Base-by-base conservation (phyloP, 2,329 filamentous ascomycete species). In the Botrytis deweyae region DNA sequence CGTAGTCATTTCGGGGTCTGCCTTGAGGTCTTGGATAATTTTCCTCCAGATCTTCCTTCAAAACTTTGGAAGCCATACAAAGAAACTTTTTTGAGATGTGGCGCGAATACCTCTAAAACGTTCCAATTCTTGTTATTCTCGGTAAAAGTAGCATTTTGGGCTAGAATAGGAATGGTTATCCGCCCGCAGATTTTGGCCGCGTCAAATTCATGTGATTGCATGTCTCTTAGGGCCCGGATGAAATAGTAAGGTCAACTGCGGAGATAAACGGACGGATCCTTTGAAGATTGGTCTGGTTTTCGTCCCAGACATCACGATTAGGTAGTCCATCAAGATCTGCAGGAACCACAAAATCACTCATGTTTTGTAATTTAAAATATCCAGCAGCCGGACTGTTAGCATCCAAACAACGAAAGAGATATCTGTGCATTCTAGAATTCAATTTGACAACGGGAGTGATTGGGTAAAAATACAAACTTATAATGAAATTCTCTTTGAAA, bases 261-360 rank as follows among this genome's bases (percentile, higher is more conserved):
- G 46, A n/a, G 14, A 67, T 1, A 18, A 55, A 55, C 4, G 2
- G 3, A 4, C 33, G 33, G 29, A 38, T 14, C 20, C 1, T 14
- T 6, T 8, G 22, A 42, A 36, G 18, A 22, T 16, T 16, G 18
- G 18, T 10, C 16, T 33, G 5, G 1, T 44, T 63, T 9, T 2
- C 22, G 4, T 16, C 8, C 40, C 12, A 33, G 0, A 14, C 3
- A 18, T 1, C 9, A 36, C 1, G 4, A 33, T 3, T 46, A 16
- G 4, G 12, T 38, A 33, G 7, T 38, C 25, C 29, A 4, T 38
- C n/a, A 12, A 16, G 10, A 33, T 36, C 4, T 18, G 4, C 4
- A 49, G 4, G 5, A 33, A 22, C 20, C 12, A 1, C n/a, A 36
- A 65, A 2, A 4, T 3, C 6, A 55, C 12, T 16, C n/a, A 46